These are phyloP conservation scores for Pisolithus sp. DNA, from an alignment of 768 basidiomycete species.

Conservation along the genomic window DNA sequence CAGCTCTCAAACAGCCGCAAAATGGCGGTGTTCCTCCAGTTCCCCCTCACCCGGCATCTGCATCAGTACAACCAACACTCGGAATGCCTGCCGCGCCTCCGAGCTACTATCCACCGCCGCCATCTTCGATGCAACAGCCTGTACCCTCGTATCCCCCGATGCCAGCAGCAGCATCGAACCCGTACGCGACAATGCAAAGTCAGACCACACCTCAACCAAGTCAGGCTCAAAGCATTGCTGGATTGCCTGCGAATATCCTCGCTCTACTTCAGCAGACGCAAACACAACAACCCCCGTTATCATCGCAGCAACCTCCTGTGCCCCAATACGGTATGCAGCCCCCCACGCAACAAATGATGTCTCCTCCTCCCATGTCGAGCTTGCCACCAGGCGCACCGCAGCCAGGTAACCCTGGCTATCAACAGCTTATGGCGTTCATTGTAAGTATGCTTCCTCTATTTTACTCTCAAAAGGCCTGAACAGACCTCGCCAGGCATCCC, in stretches of 20 bases:
- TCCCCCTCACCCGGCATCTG: slow-evolving; percentile 24
- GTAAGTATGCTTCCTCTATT: slow-evolving; percentile 32
- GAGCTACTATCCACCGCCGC: slow-evolving; percentile 40
- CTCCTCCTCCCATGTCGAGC: slow-evolving; percentile 35
- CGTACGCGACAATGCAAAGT: slow-evolving; percentile 26
- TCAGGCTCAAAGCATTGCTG: slow-evolving; percentile 31
- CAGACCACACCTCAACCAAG: slow-evolving; percentile 26
- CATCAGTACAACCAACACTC: slow-evolving; percentile 30
- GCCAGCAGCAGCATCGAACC: slow-evolving; percentile 14
- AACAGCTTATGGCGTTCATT: slow-evolving; percentile 65
- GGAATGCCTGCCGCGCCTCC: slow-evolving; percentile 31
- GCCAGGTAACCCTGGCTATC: slow-evolving; percentile 42
- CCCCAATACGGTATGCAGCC: slow-evolving; percentile 34
- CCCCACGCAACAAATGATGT: slow-evolving; percentile 38
- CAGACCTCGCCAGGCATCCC: slow-evolving; percentile 15
- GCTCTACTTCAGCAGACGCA: slow-evolving; percentile 56
- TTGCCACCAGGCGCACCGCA: slow-evolving; percentile 36
- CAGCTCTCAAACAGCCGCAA: slow-evolving; percentile 71
- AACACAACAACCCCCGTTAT: slow-evolving; percentile 28
- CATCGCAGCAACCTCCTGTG: slow-evolving; percentile 24
- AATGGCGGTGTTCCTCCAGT: slow-evolving; percentile 20
- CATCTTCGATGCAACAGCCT: slow-evolving; percentile 25
- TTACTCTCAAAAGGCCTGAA: neutral
- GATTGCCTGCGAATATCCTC: slow-evolving; percentile 62
- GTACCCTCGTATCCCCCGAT: slow-evolving; percentile 18